Conservation (phyloP, 495 filamentous ascomycete genomes). For the Bryoglossum gracile region DNA sequence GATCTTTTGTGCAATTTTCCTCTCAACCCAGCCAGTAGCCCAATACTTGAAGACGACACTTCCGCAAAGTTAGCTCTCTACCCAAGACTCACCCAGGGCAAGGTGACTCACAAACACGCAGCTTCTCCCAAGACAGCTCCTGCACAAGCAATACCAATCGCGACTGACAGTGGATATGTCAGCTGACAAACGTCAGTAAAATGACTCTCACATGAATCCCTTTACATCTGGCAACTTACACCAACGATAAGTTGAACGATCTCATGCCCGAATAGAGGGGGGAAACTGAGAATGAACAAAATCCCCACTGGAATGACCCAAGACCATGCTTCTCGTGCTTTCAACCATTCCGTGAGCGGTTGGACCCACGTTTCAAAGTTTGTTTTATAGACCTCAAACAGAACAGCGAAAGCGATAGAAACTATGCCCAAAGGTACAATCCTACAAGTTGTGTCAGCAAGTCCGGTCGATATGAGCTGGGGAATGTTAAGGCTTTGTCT, state of each 20-base stretch:
- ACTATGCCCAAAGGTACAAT: conserved; percentile 9
- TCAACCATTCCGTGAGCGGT: conserved; percentile 6
- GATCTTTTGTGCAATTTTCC: conserved; percentile 28
- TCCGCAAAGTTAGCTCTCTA: conserved; percentile 13
- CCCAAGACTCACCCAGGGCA: neutral
- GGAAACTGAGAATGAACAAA: conserved; percentile 29
- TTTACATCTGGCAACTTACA: conserved; percentile 7
- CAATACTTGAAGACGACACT: conserved; percentile 29
- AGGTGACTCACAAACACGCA: conserved; percentile 7
- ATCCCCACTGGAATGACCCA: conserved; percentile 30
- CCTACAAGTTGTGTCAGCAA: conserved; percentile 2
- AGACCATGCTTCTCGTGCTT: conserved; percentile 5
- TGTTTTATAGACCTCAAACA: conserved; percentile 12
- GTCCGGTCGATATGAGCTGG: neutral
- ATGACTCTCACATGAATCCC: neutral
- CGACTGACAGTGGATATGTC: conserved; percentile 28
- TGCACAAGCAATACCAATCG: conserved; percentile 28
- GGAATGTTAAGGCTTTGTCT: too few relatives aligned
- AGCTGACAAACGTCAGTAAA: conserved; percentile 11
- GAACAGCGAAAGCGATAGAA: neutral
- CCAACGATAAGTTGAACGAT: conserved; percentile 28
- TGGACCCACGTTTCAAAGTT: conserved; percentile 9
- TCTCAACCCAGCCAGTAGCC: conserved; percentile 20
- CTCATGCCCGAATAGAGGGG: conserved; percentile 31
- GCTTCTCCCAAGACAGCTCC: conserved; percentile 29